These are phyloP conservation scores for Aspergillus calidoustus DNA, from an alignment of 2,329 filamentous ascomycete genomes.

Conservation along the genomic window DNA sequence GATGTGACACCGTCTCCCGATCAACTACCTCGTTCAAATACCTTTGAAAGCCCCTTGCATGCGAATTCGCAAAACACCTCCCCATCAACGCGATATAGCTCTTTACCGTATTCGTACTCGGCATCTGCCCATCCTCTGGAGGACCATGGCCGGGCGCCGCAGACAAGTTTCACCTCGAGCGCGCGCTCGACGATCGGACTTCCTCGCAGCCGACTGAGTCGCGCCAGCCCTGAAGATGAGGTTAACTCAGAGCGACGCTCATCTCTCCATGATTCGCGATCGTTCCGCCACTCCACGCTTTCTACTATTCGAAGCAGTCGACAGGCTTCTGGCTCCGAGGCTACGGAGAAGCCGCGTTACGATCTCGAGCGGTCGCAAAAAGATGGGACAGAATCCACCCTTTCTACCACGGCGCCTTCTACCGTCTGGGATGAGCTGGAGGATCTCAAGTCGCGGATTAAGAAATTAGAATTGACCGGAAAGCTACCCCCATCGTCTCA, in stretches of 20 bases:
- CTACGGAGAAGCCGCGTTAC: constrained; percentile 38
- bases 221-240: constrained; percentile 39
- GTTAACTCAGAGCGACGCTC: constrained; percentile 35
- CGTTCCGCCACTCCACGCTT: constrained; percentile 39
- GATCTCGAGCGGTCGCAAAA: constrained; percentile 41
- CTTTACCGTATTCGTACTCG: constrained; percentile 34
- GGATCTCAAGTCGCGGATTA: constrained; percentile 90
- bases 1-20: constrained; percentile 45
- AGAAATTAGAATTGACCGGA: constrained; percentile 85
- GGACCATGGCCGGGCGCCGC: constrained; percentile 40
- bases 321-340: constrained; percentile 41
- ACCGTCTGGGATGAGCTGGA: constrained; percentile 98
- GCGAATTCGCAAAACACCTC: constrained; percentile 35
- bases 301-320: constrained; percentile 43
- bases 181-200: constrained; percentile 43
- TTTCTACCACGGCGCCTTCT: constrained; percentile 85
- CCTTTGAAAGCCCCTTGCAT: constrained; percentile 40
- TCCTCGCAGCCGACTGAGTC: constrained; percentile 42
- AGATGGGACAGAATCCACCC: constrained; percentile 81
- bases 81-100: constrained; percentile 34
- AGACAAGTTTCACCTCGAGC: constrained; percentile 37
- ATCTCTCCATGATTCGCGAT: constrained; percentile 39
- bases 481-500: constrained; percentile 83
- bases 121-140: constrained; percentile 46
- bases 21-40: constrained; percentile 35